phyloP scores from a whole-genome alignment of 345 rosid genomes.

The Cardamine resedifolia region DNA sequence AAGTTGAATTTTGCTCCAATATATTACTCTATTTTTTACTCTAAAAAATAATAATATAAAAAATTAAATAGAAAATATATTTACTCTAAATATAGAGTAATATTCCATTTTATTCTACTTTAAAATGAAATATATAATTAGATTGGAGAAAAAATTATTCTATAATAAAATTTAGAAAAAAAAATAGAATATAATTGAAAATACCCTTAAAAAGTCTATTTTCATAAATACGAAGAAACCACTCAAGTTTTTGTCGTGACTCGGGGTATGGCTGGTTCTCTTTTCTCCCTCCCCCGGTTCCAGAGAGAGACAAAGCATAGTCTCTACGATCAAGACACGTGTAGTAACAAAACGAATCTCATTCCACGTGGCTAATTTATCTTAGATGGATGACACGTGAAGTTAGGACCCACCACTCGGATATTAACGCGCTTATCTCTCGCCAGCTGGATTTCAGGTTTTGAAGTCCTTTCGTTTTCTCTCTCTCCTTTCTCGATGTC shows the following conservation, averaged over 20 bases:
- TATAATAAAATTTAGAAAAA: too few relatives aligned
- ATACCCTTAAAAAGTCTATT: too few relatives aligned
- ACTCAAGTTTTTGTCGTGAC: constrained; percentile 27
- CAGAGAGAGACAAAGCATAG: constrained; percentile 14
- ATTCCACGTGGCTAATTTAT: not conserved
- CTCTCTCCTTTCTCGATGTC: not conserved
- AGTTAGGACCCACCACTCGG: not conserved
- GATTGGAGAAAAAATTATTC: too few relatives aligned
- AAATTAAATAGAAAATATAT: too few relatives aligned
- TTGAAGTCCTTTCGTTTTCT: constrained; percentile 26
- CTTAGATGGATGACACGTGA: constrained; percentile 26
- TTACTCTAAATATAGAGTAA: too few relatives aligned
- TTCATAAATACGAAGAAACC: too few relatives aligned
- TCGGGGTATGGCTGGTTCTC: constrained; percentile 1
- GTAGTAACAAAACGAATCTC: not conserved
- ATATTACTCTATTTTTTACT: too few relatives aligned
- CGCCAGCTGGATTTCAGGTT: constrained; percentile 23
- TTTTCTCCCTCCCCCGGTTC: constrained; percentile 11
- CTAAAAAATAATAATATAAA: too few relatives aligned
- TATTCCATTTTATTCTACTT: too few relatives aligned
- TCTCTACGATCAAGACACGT: constrained; percentile 22
- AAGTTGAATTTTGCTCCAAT: too few relatives aligned
- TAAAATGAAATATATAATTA: too few relatives aligned
- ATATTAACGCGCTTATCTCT: constrained; percentile 14
- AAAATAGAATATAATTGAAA: too few relatives aligned